phyloP scores from a whole-genome alignment of 176 grass and related monocot genomes.

The Oropetium thomaeum region DNA sequence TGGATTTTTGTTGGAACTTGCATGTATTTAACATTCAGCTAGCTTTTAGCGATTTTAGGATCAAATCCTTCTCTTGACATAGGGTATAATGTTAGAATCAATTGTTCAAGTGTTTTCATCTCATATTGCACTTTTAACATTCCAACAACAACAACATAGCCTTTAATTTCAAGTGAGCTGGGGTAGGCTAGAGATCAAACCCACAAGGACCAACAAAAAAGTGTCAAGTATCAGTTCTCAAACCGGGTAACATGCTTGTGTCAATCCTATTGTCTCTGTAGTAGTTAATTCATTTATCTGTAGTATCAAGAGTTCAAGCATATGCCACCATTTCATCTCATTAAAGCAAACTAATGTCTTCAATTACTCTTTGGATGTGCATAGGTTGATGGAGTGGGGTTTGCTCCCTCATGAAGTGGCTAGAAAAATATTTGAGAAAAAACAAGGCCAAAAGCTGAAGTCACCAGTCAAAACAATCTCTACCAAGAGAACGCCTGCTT shows the following conservation, averaged over 20 bases:
- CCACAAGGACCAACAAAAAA: no score
- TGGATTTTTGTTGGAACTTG: background rate
- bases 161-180: no score
- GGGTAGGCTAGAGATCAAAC: no score
- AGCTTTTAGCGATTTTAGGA: background rate
- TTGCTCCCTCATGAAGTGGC: conserved; percentile 58
- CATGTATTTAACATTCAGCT: background rate
- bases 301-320: background rate
- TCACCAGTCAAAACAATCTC: conserved; percentile 49
- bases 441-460: conserved; percentile 49
- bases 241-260: background rate
- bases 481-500: conserved; percentile 28
- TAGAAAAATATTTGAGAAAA: conserved; percentile 47
- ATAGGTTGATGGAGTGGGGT: conserved; percentile 92
- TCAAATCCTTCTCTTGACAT: background rate
- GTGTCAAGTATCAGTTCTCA: background rate
- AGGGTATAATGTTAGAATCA: conserved; percentile 4
- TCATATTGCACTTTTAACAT: background rate
- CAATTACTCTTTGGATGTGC: conserved; percentile 15
- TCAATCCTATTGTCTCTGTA: background rate
- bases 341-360: conserved; percentile 25
- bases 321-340: background rate
- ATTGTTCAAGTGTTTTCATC: no score
- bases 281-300: conserved; percentile 22
- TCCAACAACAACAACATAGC: no score